These are phyloP conservation scores for Iberis amara DNA, from an alignment of 441 rosid species.

Conservation along the genomic window DNA sequence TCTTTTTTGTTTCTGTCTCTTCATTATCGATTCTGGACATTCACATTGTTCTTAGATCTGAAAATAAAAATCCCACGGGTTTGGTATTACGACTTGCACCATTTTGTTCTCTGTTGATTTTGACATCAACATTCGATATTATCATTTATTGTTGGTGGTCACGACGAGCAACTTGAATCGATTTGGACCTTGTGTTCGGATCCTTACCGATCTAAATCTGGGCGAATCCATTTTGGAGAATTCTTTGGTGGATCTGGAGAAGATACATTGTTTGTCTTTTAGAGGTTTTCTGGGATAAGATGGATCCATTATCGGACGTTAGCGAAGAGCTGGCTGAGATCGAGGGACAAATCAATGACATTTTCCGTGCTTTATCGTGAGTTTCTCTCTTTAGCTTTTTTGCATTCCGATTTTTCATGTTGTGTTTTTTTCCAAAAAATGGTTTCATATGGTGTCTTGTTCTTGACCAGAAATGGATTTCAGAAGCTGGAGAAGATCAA, in stretches of 20 bases:
- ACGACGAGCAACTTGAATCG: no score
- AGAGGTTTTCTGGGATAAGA: constrained; percentile 14
- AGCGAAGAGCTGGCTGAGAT: constrained; percentile 83
- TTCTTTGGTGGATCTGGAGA: constrained; percentile 25
- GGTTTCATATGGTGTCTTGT: not conserved
- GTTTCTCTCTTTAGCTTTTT: constrained; percentile 17
- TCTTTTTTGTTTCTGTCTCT: no score
- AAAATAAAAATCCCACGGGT: no score
- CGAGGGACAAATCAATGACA: constrained; percentile 76
- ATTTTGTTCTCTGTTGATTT: no score
- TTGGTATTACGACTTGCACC: no score
- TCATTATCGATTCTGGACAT: no score
- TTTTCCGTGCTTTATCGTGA: constrained; percentile 84
- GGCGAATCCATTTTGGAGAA: constrained; percentile 15
- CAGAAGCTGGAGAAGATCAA: constrained; percentile 93
- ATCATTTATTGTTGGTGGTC: no score
- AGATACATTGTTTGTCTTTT: constrained; percentile 13
- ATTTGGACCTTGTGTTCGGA: no score
- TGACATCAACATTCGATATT: no score
- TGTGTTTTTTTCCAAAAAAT: no score
- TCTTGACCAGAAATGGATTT: constrained; percentile 65
- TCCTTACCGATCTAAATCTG: constrained; percentile 25
- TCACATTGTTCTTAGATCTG: no score
- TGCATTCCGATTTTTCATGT: not conserved
- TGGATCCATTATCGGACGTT: constrained; percentile 59